Evolutionary conservation across 202 grass and related monocot species (phyloP), one percentile per base, ranked within the genome.

Genomic region (Cymbopogon flexuosus): DNA sequence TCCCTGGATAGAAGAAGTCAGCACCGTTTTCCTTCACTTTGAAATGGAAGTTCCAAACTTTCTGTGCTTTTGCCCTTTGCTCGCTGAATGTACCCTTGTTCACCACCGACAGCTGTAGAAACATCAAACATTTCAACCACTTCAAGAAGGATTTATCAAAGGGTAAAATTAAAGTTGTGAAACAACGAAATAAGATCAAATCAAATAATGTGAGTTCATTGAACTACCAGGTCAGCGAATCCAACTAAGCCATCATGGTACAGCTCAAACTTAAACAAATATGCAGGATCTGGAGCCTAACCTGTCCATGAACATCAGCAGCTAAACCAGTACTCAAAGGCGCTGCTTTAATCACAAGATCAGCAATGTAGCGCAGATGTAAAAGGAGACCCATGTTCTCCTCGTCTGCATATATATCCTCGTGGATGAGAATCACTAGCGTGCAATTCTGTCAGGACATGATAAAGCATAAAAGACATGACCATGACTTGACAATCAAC

Each of bases 271-370:
- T 58, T 70, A 79, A 11, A 59, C 37, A 12, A 69, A 39, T 24
- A 6, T 34, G 13, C 2, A 80, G 9, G n/a, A 73, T 78, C 13
- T 72, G 65, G 70, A 75, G 36, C 3, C 71, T 66, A 74, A 99
- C 92, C 88, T 99, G 90, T 79, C 90, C 96, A 85, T 99, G 90
- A 54, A 99, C 96, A 82, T 96, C 96, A 83, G 83, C 83, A 79
- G 96, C 89, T 59, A 99, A 88, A 79, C 92, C 92, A 21, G 90
- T 99, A 69, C 65, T 87, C 85, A 95, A 68, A 65, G 92, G 90
- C 60, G 82, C 92, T 10, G 73, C 65, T 70, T 86, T 96, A 73
- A 99, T 87, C 77, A 89, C 77, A 76, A 90, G 81, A 76, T 96
- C 90, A 2, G 92, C 90, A 52, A 91, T 52, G 59, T 91, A 87